Evolutionary conservation across 2,329 filamentous ascomycete genomes (phyloP).

Genomic region (Colletotrichum tamarilloi): DNA sequence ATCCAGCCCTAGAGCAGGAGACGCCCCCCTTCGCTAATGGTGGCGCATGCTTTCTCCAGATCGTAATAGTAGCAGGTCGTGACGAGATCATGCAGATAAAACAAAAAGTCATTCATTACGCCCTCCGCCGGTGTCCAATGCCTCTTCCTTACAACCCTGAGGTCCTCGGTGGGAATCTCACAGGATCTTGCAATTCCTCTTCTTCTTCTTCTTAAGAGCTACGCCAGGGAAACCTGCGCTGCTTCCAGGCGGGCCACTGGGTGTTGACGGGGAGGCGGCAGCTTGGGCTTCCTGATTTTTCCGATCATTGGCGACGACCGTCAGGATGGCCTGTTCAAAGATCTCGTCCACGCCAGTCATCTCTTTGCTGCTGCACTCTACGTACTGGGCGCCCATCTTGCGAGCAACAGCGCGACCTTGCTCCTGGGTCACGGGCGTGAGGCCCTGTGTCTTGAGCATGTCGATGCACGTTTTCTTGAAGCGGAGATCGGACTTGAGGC

Average conservation of each 20-base stretch:
- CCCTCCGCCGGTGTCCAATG: slow-evolving; percentile 30
- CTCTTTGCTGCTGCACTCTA: slow-evolving; percentile 99
- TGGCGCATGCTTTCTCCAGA: slow-evolving; percentile 37
- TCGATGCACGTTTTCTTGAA: slow-evolving; percentile 97
- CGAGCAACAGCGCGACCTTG: slow-evolving; percentile 89
- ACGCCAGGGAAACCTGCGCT: slow-evolving; percentile 53
- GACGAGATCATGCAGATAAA: slow-evolving; percentile 44
- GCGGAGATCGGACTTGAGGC: slow-evolving; percentile 96
- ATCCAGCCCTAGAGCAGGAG: slow-evolving; percentile 34
- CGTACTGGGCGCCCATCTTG: slow-evolving; percentile 95
- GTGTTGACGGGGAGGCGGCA: slow-evolving; percentile 47
- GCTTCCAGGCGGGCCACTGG: slow-evolving; percentile 47
- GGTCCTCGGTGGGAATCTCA: slow-evolving; percentile 54
- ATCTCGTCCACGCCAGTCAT: slow-evolving; percentile 97
- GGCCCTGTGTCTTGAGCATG: slow-evolving; percentile 96
- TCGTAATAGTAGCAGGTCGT: slow-evolving; percentile 44
- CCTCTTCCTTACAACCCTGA: slow-evolving; percentile 26
- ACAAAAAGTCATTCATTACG: slow-evolving; percentile 38
- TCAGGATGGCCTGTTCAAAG: slow-evolving; percentile 91
- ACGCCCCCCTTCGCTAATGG: slow-evolving; percentile 34
- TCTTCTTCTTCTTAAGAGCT: slow-evolving; percentile 80
- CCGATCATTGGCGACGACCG: slow-evolving; percentile 84
- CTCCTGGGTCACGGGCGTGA: slow-evolving; percentile 92
- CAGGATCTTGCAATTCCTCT: slow-evolving; percentile 84
- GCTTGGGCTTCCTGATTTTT: slow-evolving; percentile 68